Evolutionary conservation across 345 rosid species (phyloP).

Genomic region (Salix dunnii): DNA sequence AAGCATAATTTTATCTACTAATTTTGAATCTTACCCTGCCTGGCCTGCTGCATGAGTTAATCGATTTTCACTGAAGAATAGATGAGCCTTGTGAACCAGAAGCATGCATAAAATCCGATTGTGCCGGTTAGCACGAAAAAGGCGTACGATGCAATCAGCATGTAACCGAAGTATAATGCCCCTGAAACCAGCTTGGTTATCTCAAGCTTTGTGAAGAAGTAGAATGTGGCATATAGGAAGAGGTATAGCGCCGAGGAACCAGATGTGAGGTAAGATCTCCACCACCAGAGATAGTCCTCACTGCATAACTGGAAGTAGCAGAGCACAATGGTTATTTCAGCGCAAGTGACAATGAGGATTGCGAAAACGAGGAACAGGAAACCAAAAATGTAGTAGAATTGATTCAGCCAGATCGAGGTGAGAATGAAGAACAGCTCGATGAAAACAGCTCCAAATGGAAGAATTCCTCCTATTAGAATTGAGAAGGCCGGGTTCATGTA

Average conservation of each 20-base stretch:
- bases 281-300: conserved; percentile 84
- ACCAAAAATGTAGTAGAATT: conserved; percentile 83
- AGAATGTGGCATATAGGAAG: conserved; percentile 67
- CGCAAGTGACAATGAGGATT: conserved; percentile 68
- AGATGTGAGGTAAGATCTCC: conserved; percentile 85
- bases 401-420: conserved; percentile 88
- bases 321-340: conserved; percentile 69
- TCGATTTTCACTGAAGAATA: conserved; percentile 83
- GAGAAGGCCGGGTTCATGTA: conserved; percentile 81
- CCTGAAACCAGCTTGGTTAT: conserved; percentile 70
- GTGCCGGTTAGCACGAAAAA: conserved; percentile 72
- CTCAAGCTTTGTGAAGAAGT: conserved; percentile 83
- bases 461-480: conserved; percentile 68
- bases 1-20: conserved; percentile 26
- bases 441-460: conserved; percentile 80
- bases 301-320: conserved; percentile 85
- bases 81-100: conserved; percentile 81
- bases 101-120: conserved; percentile 71
- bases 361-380: conserved; percentile 70
- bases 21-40: conserved; percentile 25
- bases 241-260: conserved; percentile 76
- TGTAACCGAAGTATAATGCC: conserved; percentile 66
- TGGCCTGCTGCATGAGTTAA: conserved; percentile 15
- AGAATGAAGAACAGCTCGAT: conserved; percentile 84
- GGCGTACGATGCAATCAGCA: conserved; percentile 66